Conservation (phyloP, 306 rosid species). For the Rosa lucieae region DNA sequence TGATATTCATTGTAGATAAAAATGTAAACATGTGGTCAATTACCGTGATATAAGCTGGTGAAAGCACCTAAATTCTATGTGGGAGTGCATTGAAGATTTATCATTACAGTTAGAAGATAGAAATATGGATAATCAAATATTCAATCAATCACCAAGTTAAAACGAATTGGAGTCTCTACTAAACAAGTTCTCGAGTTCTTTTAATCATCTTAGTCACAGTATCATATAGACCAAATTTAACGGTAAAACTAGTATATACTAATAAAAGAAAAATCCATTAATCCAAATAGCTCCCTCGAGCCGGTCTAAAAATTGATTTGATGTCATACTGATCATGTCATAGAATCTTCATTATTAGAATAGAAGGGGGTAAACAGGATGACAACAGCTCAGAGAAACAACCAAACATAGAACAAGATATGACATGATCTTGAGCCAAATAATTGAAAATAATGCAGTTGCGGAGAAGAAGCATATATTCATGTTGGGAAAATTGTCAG, state of each 20-base stretch:
- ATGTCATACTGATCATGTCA: not conserved
- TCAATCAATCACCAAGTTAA: not conserved
- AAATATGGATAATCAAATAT: not conserved
- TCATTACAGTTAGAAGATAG: not conserved
- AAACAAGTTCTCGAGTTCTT: not conserved
- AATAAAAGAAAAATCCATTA: no score
- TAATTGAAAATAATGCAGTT: conserved; percentile 41
- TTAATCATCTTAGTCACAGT: not conserved
- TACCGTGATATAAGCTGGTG: no score
- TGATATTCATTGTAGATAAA: no score
- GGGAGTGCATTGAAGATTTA: no score
- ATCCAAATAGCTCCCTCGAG: not conserved
- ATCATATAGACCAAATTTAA: no score
- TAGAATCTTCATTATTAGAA: not conserved
- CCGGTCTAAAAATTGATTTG: not conserved
- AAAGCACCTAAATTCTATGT: no score
- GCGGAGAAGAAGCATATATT: not conserved
- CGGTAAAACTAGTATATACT: no score
- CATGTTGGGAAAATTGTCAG: conserved; percentile 17
- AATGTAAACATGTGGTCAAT: no score
- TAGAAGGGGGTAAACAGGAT: not conserved
- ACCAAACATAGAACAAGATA: not conserved
- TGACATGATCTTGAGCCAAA: conserved; percentile 20
- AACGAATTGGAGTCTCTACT: not conserved
- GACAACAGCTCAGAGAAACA: not conserved